A percentile compares a stretch with the other conserved stretches of the same genome.
Evolutionary conservation across 73 alveolate species (phyloP).

Genomic region (Paramecium octaurelia): DNA sequence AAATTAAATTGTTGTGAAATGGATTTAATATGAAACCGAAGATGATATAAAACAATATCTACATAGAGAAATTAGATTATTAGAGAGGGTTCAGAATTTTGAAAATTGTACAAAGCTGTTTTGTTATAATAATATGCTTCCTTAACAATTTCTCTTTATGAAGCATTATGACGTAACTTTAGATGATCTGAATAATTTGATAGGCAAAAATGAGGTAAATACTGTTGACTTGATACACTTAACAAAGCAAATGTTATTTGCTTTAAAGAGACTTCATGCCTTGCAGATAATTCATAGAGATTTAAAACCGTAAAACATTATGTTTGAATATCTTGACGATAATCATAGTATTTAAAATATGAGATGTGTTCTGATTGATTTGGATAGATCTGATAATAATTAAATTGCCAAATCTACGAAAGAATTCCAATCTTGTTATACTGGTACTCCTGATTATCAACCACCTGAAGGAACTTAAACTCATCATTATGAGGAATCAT

Average conservation of each 20-base stretch:
- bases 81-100: not conserved
- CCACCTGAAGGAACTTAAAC: not conserved
- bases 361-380: not conserved
- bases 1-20: not conserved
- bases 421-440: not conserved
- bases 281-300: not conserved
- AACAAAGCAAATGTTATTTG: not conserved
- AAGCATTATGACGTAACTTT: not conserved
- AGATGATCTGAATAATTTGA: not conserved
- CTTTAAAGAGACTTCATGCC: not conserved
- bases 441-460: not conserved
- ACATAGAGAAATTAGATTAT: not conserved
- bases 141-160: not conserved
- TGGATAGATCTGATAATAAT: not conserved
- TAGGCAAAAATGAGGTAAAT: not conserved
- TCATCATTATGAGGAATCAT: not conserved
- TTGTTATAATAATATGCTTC: not conserved
- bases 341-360: not conserved
- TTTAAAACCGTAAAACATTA: not conserved
- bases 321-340: not conserved
- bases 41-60: not conserved
- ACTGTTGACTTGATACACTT: not conserved
- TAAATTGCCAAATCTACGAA: not conserved
- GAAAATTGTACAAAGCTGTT: not conserved
- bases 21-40: not conserved